phyloP scores from a whole-genome alignment of 768 basidiomycete genomes.

The Auriscalpium vulgare region DNA sequence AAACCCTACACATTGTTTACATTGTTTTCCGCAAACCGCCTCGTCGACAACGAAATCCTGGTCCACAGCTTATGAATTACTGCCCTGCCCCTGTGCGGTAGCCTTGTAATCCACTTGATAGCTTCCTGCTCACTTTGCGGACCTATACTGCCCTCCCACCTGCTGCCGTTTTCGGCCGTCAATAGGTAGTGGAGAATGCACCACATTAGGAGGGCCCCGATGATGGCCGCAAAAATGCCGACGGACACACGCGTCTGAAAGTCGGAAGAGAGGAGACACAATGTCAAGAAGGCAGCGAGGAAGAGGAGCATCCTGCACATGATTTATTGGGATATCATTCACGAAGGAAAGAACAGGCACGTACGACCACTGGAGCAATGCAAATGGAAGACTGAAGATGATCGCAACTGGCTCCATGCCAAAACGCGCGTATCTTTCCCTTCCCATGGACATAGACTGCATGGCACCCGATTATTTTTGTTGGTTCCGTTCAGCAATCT shows the following conservation, averaged over 20 bases:
- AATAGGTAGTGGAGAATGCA: background rate
- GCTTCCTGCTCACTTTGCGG: too few species aligned
- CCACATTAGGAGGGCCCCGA: background rate
- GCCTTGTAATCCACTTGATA: too few species aligned
- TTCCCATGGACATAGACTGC: constrained; percentile 19
- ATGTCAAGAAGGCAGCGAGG: constrained; percentile 1
- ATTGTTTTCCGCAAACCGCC: too few species aligned
- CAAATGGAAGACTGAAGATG: constrained; percentile 47
- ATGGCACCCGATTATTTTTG: constrained; percentile 17
- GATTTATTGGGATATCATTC: background rate
- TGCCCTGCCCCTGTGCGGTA: too few species aligned
- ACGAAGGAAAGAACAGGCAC: constrained; percentile 16
- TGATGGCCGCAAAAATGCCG: background rate
- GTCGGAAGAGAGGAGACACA: constrained; percentile 4
- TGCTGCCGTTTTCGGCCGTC: too few species aligned
- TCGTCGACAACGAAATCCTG: too few species aligned
- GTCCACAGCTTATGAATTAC: too few species aligned
- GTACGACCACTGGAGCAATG: constrained; percentile 54
- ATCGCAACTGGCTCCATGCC: constrained; percentile 47
- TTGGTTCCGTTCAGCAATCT: constrained; percentile 29
- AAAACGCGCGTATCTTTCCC: constrained; percentile 21
- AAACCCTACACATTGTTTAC: too few species aligned
- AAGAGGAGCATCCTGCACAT: constrained; percentile 6
- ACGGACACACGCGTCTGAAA: background rate
- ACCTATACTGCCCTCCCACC: too few species aligned